phyloP scores from a whole-genome alignment of 2,329 filamentous ascomycete genomes.

The Nothophaeocryptopus gaeumannii region DNA sequence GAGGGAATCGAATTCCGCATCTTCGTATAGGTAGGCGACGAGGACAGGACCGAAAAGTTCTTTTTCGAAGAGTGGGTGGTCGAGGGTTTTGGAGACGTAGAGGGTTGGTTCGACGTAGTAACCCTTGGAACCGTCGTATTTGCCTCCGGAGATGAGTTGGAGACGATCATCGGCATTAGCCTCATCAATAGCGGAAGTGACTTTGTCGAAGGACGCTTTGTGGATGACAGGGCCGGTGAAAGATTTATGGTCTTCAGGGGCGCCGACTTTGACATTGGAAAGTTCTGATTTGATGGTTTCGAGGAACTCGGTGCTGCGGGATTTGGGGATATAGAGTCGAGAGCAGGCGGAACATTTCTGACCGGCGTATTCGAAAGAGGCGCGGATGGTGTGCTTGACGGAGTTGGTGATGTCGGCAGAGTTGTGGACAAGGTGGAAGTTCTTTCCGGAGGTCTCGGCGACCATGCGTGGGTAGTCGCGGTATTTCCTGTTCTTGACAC shows the following conservation, averaged over 20 bases:
- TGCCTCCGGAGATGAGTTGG: constrained; percentile 69
- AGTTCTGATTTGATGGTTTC: constrained; percentile 63
- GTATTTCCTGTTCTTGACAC: constrained; percentile 77
- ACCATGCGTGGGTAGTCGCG: constrained; percentile 80
- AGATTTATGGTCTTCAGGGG: constrained; percentile 66
- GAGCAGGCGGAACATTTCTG: constrained; percentile 88
- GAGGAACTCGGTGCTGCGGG: constrained; percentile 68
- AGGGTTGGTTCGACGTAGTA: constrained; percentile 82
- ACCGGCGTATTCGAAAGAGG: constrained; percentile 83
- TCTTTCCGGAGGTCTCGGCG: constrained; percentile 87
- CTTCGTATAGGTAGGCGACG: constrained; percentile 71
- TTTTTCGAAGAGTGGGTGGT: constrained; percentile 68
- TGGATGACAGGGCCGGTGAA: constrained; percentile 87
- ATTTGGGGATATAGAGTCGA: constrained; percentile 71
- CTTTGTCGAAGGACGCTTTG: constrained; percentile 73
- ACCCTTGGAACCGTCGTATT: constrained; percentile 71
- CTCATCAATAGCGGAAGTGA: constrained; percentile 69
- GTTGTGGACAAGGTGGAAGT: constrained; percentile 79
- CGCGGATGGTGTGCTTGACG: constrained; percentile 74
- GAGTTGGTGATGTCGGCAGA: constrained; percentile 75
- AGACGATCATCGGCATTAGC: constrained; percentile 71
- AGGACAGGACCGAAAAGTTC: constrained; percentile 81
- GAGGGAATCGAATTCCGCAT: constrained; percentile 49
- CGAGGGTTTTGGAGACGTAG: constrained; percentile 69
- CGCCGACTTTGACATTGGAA: constrained; percentile 65